Evolutionary conservation across 2,329 filamentous ascomycete species (phyloP), one percentile per base, ranked within the genome.

Genomic region (Stagonosporopsis rhizophila): DNA sequence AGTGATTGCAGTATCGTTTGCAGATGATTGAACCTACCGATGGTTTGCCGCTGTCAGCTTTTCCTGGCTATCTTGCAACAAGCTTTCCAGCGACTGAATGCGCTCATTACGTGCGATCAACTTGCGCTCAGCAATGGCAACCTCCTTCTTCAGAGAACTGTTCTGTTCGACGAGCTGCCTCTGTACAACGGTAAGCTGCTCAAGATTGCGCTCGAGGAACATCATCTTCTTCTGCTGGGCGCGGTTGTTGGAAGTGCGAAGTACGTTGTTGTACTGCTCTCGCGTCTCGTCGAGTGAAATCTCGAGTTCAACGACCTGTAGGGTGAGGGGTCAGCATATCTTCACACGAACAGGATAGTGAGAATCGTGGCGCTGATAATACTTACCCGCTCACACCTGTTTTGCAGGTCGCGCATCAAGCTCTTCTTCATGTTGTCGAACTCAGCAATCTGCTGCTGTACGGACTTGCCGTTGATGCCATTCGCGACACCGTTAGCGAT

Each of bases 201-300:
- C 95, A 37, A 99, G 87, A 75, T 99, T 99, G 73, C 95, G 89
- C 82, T 99, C 95, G 46, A 99, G 81, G 85, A 99, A 99, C 15
- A 95, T 96, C 91, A 99, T 98, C 86, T 99, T 99, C 89, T 99
- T 99, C 80, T 99, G 95, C 81, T 99, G 95, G 22, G 95, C 94
- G 57, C 95, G 90, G 82, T 96, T 98, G 83, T 99, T 99, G 65
- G 92, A 96, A 45, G 92, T 95, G 53, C 94, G 89, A 56, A 99
- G 85, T 58, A 99, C 95, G 70, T 96, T 97, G 83, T 99, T 98
- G 81, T 99, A 99, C 80, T 99, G 95, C 81, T 99, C 95, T 52
- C 95, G 87, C 0, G 95, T 97, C 82, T 97, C 93, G 73, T 99
- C 95, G 46, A 99, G 85, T 32, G 91, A 96, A 71, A 99, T 99